Conservation (phyloP, 768 basidiomycete species). For the Naganishia kalamii region DNA sequence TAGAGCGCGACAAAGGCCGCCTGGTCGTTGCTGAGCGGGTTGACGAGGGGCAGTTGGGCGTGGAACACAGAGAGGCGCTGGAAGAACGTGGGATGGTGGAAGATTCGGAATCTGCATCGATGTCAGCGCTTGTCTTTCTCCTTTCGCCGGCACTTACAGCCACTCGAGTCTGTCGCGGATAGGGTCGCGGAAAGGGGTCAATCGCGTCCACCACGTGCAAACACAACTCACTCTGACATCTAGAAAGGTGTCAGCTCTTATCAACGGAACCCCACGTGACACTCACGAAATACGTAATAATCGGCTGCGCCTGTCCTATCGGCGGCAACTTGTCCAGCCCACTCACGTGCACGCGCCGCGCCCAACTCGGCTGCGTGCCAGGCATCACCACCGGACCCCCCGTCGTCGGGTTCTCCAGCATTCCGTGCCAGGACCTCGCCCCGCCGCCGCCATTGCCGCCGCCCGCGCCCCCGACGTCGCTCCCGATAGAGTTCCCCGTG, state of each 20-base stretch:
- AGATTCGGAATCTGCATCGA: constrained; percentile 12
- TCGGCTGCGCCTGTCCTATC: background rate
- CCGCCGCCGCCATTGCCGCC: too few species aligned
- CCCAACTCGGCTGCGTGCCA: too few species aligned
- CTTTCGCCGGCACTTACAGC: background rate
- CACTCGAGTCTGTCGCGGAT: background rate
- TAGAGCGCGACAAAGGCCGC: background rate
- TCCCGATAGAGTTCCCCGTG: too few species aligned
- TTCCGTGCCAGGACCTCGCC: too few species aligned
- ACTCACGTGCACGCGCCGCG: background rate
- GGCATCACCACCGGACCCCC: too few species aligned
- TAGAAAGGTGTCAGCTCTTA: background rate
- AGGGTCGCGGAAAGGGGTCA: background rate
- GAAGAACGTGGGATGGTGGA: constrained; percentile 19
- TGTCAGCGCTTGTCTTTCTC: background rate
- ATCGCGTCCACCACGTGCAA: background rate
- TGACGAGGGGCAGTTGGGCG: background rate
- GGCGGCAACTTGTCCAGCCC: background rate
- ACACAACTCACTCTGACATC: constrained; percentile 1
- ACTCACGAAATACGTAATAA: constrained; percentile 11
- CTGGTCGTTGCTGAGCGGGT: background rate
- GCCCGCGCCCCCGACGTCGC: too few species aligned
- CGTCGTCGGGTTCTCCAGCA: too few species aligned
- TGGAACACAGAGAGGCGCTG: constrained; percentile 1
- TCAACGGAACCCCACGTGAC: too few species aligned